Percentiles rank a stretch among this genome's conserved stretches.
Conservation (phyloP, 176 grass and related monocot genomes). For the barley (Hordeum vulgare) region MorexV3_pseudomolecules_assembly NC_058519.1:629085973-629086472, state of each 20-base stretch:
- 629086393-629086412: constrained; percentile 37
- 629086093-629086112: constrained; percentile 62
- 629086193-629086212: background rate
- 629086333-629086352: constrained; percentile 25
- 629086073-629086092: constrained; percentile 45
- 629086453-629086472: constrained; percentile 31
- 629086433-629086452: constrained; percentile 9
- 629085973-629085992: constrained; percentile 40
- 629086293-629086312: constrained; percentile 3
- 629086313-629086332: constrained; percentile 4
- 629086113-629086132: constrained; percentile 61
- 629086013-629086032: constrained; percentile 60
- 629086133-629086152: constrained; percentile 75
- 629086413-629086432: constrained; percentile 6
- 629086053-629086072: constrained; percentile 61
- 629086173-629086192: constrained; percentile 28
- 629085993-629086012: constrained; percentile 44
- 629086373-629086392: constrained; percentile 28
- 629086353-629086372: constrained; percentile 13
- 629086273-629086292: constrained; percentile 36
- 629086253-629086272: constrained; percentile 39
- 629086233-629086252: constrained; percentile 22
- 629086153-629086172: constrained; percentile 46
- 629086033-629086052: constrained; percentile 54
- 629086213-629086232: background rate